A percentile compares a stretch with the other conserved stretches of the same genome.
Conservation (phyloP, 352 stramenopile species). For the Bremia lactucae region DNA sequence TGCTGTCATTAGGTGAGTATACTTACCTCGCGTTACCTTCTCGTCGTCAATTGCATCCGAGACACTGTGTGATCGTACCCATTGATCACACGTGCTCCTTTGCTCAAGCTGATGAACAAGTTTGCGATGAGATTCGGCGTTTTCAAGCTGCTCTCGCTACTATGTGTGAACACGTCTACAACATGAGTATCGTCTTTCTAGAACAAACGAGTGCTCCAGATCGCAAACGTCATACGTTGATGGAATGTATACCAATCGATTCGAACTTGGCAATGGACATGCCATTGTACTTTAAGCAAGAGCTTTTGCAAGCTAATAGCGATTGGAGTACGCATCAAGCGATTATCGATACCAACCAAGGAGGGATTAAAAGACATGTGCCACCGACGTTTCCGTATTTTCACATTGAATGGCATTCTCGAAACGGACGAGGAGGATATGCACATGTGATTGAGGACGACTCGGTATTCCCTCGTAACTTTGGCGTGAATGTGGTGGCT, state of each 20-base stretch:
- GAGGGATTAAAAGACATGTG: slow-evolving; percentile 48
- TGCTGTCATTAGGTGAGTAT: slow-evolving; percentile 67
- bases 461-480: slow-evolving; percentile 57
- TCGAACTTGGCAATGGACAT: slow-evolving; percentile 45
- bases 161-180: slow-evolving; percentile 52
- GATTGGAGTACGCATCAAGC: slow-evolving; percentile 79
- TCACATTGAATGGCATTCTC: slow-evolving; percentile 64
- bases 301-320: slow-evolving; percentile 59
- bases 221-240: slow-evolving; percentile 52
- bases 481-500: slow-evolving; percentile 67
- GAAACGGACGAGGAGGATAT: slow-evolving; percentile 37
- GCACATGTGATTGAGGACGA: slow-evolving; percentile 79
- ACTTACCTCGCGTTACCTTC: slow-evolving; percentile 62
- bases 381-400: slow-evolving; percentile 78
- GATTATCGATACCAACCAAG: slow-evolving; percentile 61
- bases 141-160: slow-evolving; percentile 47
- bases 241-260: slow-evolving; percentile 75
- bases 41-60: slow-evolving; percentile 38
- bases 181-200: slow-evolving; percentile 61
- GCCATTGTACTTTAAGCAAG: slow-evolving; percentile 79
- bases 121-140: slow-evolving; percentile 43
- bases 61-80: slow-evolving; percentile 67
- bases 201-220: slow-evolving; percentile 62
- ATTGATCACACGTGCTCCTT: slow-evolving; percentile 57
- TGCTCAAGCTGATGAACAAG: slow-evolving; percentile 52